Percentiles rank a stretch among this genome's conserved stretches.
These are phyloP conservation scores for Acer saccharum DNA, from an alignment of 345 rosid genomes.

Conservation along the genomic window DNA sequence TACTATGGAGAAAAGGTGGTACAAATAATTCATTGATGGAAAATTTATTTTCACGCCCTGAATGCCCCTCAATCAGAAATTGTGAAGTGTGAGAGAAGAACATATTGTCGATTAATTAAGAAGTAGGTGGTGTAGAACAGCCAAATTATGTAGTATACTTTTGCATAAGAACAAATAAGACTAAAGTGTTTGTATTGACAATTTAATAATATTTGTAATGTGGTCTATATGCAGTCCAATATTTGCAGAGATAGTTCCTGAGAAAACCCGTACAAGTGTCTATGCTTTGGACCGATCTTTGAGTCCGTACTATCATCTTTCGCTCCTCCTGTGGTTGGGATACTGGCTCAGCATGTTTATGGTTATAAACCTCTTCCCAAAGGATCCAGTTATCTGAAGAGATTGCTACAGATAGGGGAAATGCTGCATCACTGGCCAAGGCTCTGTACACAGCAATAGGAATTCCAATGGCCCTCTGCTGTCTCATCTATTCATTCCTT, in stretches of 20 bases:
- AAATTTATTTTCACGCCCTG: no score
- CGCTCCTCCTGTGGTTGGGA: constrained; percentile 86
- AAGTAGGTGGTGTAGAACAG: neutral
- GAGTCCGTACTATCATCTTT: constrained; percentile 82
- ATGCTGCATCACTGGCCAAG: constrained; percentile 77
- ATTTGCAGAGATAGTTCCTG: constrained; percentile 91
- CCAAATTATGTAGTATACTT: neutral
- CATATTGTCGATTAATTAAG: neutral
- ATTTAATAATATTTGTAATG: neutral
- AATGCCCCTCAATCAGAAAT: neutral
- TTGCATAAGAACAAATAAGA: neutral
- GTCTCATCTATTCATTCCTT: constrained; percentile 74
- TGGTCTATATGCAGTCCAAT: constrained; percentile 61
- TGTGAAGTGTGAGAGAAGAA: neutral
- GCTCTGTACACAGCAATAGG: constrained; percentile 80
- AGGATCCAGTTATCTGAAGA: constrained; percentile 47
- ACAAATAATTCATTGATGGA: neutral
- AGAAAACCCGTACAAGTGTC: constrained; percentile 75
- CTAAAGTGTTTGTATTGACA: neutral
- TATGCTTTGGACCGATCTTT: constrained; percentile 78
- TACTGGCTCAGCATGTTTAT: constrained; percentile 76
- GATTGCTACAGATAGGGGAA: constrained; percentile 66
- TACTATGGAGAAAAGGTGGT: neutral
- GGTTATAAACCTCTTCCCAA: constrained; percentile 70
- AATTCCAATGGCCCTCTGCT: constrained; percentile 75